Evolutionary conservation across 306 rosid genomes (phyloP), one percentile per base, ranked within the genome.

Genomic region (Pueraria montana): DNA sequence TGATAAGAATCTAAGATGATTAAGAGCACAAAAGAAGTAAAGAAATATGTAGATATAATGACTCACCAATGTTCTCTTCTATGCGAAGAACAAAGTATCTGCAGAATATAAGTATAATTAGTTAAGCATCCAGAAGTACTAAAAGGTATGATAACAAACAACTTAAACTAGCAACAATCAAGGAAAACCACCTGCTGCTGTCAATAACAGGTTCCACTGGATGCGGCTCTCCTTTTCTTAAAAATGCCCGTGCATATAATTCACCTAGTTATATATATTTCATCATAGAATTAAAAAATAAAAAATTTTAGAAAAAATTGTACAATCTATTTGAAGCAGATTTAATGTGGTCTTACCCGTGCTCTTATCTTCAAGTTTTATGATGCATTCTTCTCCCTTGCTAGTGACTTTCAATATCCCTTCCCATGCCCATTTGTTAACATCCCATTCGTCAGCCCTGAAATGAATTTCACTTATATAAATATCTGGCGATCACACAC

Each of bases 381-480:
- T 90, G 75, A 94, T 91, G 88, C 99, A 94, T 58, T 91, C 95
- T 87, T 96, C 99, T 85, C 96, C 99, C 87, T 90, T 92, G 85
- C 98, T 90, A 81, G 84, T 27, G 18, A 96, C 97, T 90, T 96
- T 96, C 86, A 96, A 72, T 79, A 76, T 77, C 73, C 99, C 99
- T 1, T 92, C 97, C 99, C 99, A 96, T 21, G 88, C 92, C 99
- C 99, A 96, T 87, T 92, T 94, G 87, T 96, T 96, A 66, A 94
- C 99, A 94, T 96, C 97, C 99, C 99, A 96, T 69, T 96, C 99
- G 88, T 96, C 99, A 78, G 99, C 99, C 96, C 99, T 92, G 86
- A 68, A 87, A 90, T 62, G 55, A 83, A 90, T 72, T 86, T 88
- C 78, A 48, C n/a, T 67, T 18, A 68, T 52, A 45, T 84, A 78